These are phyloP conservation scores for Escovopsis sp. DNA, from an alignment of 2,329 filamentous ascomycete genomes.

Conservation along the genomic window DNA sequence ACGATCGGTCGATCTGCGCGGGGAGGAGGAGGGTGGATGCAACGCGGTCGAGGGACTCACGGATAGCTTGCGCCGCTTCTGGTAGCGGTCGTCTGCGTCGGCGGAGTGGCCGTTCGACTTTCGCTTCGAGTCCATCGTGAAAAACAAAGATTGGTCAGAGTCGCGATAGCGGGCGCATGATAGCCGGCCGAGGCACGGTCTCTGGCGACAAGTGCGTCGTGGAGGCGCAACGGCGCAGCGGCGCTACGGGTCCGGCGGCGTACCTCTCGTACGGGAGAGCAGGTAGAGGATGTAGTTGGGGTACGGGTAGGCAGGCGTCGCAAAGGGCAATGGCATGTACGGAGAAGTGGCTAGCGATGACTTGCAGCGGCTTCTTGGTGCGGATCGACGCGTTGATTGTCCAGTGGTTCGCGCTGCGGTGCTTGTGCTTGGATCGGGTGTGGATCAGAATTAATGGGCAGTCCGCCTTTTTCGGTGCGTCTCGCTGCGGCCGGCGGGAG, in stretches of 20 bases:
- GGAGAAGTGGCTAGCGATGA: no score
- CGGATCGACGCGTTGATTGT: slow-evolving; percentile 10
- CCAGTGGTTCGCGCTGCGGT: slow-evolving; percentile 6
- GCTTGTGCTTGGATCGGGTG: not conserved
- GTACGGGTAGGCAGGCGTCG: no score
- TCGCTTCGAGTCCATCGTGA: slow-evolving; percentile 41
- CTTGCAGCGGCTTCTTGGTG: not conserved
- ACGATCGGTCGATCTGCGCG: no score
- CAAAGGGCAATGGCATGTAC: no score
- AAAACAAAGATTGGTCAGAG: slow-evolving; percentile 8
- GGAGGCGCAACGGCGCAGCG: slow-evolving; percentile 14
- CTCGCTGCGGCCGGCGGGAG: not conserved
- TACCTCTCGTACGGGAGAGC: slow-evolving; percentile 1
- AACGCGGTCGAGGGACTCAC: slow-evolving; percentile 21
- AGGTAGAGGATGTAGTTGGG: not conserved
- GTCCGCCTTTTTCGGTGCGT: not conserved
- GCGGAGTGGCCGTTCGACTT: slow-evolving; percentile 33
- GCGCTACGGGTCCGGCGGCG: slow-evolving; percentile 3
- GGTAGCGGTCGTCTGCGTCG: slow-evolving; percentile 36
- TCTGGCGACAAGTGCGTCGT: slow-evolving; percentile 5
- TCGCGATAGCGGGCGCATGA: slow-evolving; percentile 16
- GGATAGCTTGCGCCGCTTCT: slow-evolving; percentile 40
- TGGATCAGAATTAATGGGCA: slow-evolving; percentile 2
- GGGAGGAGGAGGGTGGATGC: not conserved
- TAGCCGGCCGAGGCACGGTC: slow-evolving; percentile 6